These are phyloP conservation scores for Penicillium brasilianum DNA, from an alignment of 2,329 filamentous ascomycete species.

Conservation along the genomic window DNA sequence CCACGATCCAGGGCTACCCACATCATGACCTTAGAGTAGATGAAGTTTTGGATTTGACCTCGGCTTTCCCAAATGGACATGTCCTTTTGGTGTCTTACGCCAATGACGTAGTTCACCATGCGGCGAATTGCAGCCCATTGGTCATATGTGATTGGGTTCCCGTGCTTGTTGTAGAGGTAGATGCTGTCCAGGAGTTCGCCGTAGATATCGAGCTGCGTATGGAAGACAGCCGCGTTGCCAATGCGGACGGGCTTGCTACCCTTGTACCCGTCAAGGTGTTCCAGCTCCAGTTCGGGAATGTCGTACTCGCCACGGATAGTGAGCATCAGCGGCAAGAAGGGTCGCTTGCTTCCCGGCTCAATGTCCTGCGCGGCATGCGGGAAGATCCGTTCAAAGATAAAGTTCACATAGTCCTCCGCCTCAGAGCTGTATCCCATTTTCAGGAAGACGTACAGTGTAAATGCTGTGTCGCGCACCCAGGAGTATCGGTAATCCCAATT, in stretches of 20 bases:
- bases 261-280: constrained; percentile 74
- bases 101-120: constrained; percentile 72
- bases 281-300: constrained; percentile 71
- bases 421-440: constrained; percentile 76
- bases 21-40: constrained; percentile 82
- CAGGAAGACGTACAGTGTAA: constrained; percentile 76
- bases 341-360: constrained; percentile 58
- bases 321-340: constrained; percentile 76
- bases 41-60: constrained; percentile 75
- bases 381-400: constrained; percentile 72
- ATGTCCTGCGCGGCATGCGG: constrained; percentile 58
- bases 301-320: constrained; percentile 76
- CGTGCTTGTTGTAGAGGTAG: constrained; percentile 79
- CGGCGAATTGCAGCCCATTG: constrained; percentile 74
- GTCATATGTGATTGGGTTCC: constrained; percentile 76
- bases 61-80: constrained; percentile 87
- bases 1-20: constrained; percentile 82
- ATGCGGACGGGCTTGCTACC: constrained; percentile 74
- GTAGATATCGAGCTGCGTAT: constrained; percentile 79
- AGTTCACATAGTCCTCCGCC: constrained; percentile 77
- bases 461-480: constrained; percentile 78
- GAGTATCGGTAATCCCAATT: constrained; percentile 63
- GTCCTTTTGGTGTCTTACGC: constrained; percentile 69
- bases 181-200: constrained; percentile 78
- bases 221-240: constrained; percentile 76